These are phyloP conservation scores for Camellia sinensis DNA, from an alignment of 148 eudicot genomes.

Conservation along the genomic window DNA sequence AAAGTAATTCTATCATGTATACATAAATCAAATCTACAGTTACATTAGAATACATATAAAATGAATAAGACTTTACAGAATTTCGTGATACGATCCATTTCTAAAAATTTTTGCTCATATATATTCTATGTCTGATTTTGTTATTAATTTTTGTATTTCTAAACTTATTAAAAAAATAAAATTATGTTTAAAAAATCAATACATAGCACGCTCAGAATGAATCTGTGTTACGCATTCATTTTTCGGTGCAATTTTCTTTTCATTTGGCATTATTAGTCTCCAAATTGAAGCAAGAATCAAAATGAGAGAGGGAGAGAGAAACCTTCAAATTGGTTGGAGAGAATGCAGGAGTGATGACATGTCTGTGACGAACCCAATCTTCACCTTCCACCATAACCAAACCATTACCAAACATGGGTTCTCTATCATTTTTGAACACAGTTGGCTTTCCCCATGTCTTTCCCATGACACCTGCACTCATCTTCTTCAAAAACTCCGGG, in stretches of 20 bases:
- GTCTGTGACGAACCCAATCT: constrained; percentile 85
- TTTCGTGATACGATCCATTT: no score
- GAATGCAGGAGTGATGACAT: constrained; percentile 81
- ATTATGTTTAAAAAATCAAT: no score
- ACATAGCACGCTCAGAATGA: no score
- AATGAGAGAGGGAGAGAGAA: background rate
- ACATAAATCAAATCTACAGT: no score
- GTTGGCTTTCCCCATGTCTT: constrained; percentile 93
- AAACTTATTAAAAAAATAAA: no score
- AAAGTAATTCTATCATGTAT: background rate
- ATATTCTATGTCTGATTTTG: no score
- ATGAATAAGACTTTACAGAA: no score
- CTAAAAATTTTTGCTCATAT: no score
- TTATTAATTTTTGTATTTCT: no score
- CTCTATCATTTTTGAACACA: constrained; percentile 68
- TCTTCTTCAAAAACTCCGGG: constrained; percentile 67
- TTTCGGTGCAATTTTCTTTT: no score
- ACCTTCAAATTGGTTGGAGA: constrained; percentile 81
- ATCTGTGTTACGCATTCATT: no score
- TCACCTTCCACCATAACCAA: constrained; percentile 76
- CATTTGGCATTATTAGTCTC: background rate
- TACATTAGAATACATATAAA: no score
- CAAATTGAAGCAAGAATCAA: constrained; percentile 8
- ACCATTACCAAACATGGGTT: constrained; percentile 90
- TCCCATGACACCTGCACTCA: constrained; percentile 58